Conservation (phyloP, 495 filamentous ascomycete species). For the Pyrenula aspistea region DNA sequence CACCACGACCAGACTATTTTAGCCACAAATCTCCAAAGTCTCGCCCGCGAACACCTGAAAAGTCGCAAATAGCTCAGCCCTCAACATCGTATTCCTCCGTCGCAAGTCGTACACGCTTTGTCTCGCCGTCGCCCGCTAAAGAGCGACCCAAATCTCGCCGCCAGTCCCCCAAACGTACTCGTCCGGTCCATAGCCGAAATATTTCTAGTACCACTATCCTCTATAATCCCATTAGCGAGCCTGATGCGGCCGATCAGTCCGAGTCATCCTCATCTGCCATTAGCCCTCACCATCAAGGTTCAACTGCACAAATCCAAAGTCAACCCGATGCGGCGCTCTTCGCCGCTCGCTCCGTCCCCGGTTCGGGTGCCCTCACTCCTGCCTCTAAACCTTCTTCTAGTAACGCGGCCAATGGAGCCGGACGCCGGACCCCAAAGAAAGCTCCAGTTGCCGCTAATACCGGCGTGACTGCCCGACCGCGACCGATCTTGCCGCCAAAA, state of each 20-base stretch:
- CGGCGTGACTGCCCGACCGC: background rate
- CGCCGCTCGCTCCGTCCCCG: conserved; percentile 22
- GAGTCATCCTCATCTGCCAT: conserved; percentile 14
- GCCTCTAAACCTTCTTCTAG: conserved; percentile 5
- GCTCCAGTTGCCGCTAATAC: conserved; percentile 6
- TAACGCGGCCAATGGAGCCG: conserved; percentile 7
- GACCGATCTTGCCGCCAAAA: conserved; percentile 40
- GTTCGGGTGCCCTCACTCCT: conserved; percentile 24
- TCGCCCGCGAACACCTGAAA: background rate
- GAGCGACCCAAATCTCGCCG: background rate
- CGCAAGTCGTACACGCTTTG: background rate
- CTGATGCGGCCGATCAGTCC: conserved; percentile 7
- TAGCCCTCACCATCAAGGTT: background rate
- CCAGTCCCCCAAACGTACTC: conserved; percentile 3
- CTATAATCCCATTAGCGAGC: conserved; percentile 38
- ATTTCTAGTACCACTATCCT: conserved; percentile 69
- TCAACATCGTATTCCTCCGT: background rate
- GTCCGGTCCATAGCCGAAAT: conserved; percentile 45
- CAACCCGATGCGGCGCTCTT: conserved; percentile 22
- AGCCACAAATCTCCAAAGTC: background rate
- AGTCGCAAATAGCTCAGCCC: background rate
- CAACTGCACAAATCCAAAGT: background rate
- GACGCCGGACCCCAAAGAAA: conserved; percentile 37
- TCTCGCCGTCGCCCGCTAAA: background rate
- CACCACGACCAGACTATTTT: background rate